Percentiles rank a stretch among this genome's conserved stretches.
Conservation (phyloP, 352 stramenopile genomes). For the Blastocystis sp. region DNA sequence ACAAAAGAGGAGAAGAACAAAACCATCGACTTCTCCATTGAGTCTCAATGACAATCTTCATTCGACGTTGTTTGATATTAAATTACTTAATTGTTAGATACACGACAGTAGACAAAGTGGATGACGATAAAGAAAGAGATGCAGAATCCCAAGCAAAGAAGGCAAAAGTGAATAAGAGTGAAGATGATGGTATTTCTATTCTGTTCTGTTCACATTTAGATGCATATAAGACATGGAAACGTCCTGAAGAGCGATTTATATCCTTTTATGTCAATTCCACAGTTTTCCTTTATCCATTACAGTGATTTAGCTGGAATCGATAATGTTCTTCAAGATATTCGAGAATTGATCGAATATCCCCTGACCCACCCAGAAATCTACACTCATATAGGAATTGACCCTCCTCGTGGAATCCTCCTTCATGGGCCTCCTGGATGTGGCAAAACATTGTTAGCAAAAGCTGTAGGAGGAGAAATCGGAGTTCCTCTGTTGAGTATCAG, state of each 20-base stretch:
- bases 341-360: slow-evolving; percentile 98
- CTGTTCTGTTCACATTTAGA: slow-evolving; percentile 8
- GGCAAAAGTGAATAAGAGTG: slow-evolving; percentile 3
- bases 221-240: slow-evolving; percentile 48
- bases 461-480: slow-evolving; percentile 95
- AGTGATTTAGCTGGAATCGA: slow-evolving; percentile 80
- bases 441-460: slow-evolving; percentile 96
- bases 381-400: slow-evolving; percentile 96
- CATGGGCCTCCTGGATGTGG: slow-evolving; percentile 94
- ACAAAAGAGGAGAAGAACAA: slow-evolving; percentile 69
- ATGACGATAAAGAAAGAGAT: slow-evolving; percentile 43
- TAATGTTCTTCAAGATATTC: slow-evolving; percentile 84
- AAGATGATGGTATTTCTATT: not conserved
- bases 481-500: slow-evolving; percentile 99
- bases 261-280: slow-evolving; percentile 31
- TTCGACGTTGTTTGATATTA: not conserved
- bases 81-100: not conserved
- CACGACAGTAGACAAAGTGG: slow-evolving; percentile 52
- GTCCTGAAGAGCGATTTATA: slow-evolving; percentile 61
- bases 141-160: slow-evolving; percentile 15
- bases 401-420: slow-evolving; percentile 91
- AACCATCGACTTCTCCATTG: not conserved
- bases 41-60: slow-evolving; percentile 63
- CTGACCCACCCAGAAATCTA: slow-evolving; percentile 92
- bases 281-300: slow-evolving; percentile 64